Evolutionary conservation across 192 early-diverging fungal species (phyloP).

Genomic region (Coemansia sp.): DNA sequence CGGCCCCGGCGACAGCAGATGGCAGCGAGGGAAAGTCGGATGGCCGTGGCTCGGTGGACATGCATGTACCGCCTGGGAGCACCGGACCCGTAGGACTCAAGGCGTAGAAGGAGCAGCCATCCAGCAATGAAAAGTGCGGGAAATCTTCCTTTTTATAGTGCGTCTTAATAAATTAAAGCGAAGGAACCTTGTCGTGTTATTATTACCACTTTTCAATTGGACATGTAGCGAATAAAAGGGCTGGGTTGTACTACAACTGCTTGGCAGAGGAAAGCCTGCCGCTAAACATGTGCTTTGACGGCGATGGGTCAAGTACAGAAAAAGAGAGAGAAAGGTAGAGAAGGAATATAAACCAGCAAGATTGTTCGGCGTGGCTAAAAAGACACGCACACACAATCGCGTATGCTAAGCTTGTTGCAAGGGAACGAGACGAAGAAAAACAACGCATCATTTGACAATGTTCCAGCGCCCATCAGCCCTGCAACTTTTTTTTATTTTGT

Average conservation of each 20-base stretch:
- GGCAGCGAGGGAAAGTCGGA: not conserved
- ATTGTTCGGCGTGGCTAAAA: not conserved
- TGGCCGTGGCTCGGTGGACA: slow-evolving; percentile 22
- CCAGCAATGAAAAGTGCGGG: no score
- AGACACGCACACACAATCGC: not conserved
- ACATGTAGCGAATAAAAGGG: no score
- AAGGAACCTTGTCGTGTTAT: no score
- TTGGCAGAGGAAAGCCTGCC: no score
- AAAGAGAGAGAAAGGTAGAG: not conserved
- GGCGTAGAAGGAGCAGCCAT: slow-evolving; percentile 5
- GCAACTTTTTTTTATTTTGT: not conserved
- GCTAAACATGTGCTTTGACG: no score
- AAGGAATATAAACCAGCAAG: no score
- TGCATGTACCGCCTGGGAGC: slow-evolving; percentile 38
- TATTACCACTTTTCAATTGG: no score
- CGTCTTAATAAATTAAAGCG: not conserved
- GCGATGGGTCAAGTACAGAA: not conserved
- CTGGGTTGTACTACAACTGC: no score
- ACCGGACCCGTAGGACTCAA: slow-evolving; percentile 37
- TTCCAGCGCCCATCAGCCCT: no score
- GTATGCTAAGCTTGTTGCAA: no score
- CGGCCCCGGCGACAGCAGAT: not conserved
- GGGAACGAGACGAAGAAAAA: no score
- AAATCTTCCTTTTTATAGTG: not conserved
- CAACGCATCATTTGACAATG: no score